Conservation (phyloP, 2,329 filamentous ascomycete species). For the Apiospora koreana region DNA sequence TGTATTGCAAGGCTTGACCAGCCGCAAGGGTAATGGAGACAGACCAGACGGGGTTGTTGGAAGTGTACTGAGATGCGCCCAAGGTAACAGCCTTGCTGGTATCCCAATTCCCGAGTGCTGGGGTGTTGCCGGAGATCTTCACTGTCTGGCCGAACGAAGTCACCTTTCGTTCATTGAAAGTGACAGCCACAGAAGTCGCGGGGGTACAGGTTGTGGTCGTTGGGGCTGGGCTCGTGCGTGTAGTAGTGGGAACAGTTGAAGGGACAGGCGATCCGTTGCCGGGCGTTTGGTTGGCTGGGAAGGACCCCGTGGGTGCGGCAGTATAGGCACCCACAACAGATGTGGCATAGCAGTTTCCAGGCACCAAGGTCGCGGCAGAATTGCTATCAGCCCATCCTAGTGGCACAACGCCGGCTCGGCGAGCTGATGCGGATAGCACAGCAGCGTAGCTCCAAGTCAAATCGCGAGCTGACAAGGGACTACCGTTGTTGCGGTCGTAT, state of each 20-base stretch:
- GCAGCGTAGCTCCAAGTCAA: conserved; percentile 46
- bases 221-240: conserved; percentile 29
- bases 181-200: conserved; percentile 55
- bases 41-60: conserved; percentile 62
- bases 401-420: conserved; percentile 57
- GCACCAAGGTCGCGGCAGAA: conserved; percentile 46
- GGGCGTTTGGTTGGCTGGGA: conserved; percentile 51
- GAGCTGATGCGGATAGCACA: conserved; percentile 63
- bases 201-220: conserved; percentile 37
- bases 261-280: conserved; percentile 27
- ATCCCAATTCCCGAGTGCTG: conserved; percentile 65
- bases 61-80: conserved; percentile 59
- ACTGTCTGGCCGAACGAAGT: conserved; percentile 65
- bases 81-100: conserved; percentile 54
- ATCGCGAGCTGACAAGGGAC: conserved; percentile 63
- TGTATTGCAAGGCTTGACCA: conserved; percentile 63
- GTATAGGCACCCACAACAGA: conserved; percentile 54
- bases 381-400: conserved; percentile 53
- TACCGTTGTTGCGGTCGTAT: conserved; percentile 55
- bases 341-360: conserved; percentile 47
- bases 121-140: conserved; percentile 62
- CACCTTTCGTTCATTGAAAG: conserved; percentile 59
- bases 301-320: conserved; percentile 46
- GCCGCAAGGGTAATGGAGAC: conserved; percentile 54
- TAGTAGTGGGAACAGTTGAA: conserved; percentile 20